These are phyloP conservation scores for Ceratocystis papillata DNA, from an alignment of 2,329 filamentous ascomycete species.

Conservation along the genomic window DNA sequence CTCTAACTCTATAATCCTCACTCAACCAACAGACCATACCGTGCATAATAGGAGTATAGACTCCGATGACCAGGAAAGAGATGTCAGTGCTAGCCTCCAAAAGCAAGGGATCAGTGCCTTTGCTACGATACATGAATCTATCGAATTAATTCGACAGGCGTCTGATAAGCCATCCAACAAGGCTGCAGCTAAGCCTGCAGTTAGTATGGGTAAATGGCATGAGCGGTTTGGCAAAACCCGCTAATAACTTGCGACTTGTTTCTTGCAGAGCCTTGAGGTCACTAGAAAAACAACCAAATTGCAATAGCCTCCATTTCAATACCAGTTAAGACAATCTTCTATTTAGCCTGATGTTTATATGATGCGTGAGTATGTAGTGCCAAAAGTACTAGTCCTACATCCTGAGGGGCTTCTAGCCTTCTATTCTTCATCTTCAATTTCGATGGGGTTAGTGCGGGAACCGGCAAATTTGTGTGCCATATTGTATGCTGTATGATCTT, in stretches of 20 bases:
- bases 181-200: constrained; percentile 28
- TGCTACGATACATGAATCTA: constrained; percentile 50
- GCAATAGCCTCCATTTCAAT: neutral
- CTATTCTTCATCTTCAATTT: neutral
- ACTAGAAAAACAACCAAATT: neutral
- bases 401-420: neutral
- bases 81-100: neutral
- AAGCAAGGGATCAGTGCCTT: constrained; percentile 32
- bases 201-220: constrained; percentile 46
- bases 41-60: neutral
- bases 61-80: neutral
- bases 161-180: constrained; percentile 26
- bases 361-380: neutral
- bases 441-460: neutral
- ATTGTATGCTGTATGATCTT: neutral
- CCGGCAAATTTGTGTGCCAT: neutral
- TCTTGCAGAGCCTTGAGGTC: neutral
- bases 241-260: constrained; percentile 26
- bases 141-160: constrained; percentile 45
- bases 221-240: constrained; percentile 45
- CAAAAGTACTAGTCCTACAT: neutral
- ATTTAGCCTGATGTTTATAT: neutral
- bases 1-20: constrained; percentile 52
- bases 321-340: neutral
- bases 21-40: constrained; percentile 24